These are phyloP conservation scores for Gracilaria gracilis DNA, from an alignment of 23 red algal genomes.

Conservation along the genomic window DNA sequence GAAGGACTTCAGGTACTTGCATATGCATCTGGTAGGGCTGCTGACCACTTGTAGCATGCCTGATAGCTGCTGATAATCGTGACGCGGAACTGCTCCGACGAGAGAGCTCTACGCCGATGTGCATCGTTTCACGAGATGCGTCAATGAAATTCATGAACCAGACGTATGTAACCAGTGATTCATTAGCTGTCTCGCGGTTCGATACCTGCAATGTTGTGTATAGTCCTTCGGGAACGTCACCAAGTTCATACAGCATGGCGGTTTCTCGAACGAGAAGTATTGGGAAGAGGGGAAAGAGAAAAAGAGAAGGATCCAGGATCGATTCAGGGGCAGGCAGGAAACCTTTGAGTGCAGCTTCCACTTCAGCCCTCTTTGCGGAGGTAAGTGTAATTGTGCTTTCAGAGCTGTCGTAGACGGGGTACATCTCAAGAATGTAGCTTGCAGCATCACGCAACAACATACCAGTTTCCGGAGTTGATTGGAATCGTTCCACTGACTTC, in stretches of 20 bases:
- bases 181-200: background rate
- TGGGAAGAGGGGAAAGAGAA: background rate
- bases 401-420: background rate
- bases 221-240: background rate
- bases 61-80: background rate
- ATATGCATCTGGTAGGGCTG: too few relatives aligned
- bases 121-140: background rate
- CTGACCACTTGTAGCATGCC: background rate
- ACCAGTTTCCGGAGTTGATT: background rate
- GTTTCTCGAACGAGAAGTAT: background rate
- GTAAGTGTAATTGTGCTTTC: background rate
- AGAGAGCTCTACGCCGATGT: background rate
- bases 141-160: slow-evolving; percentile 18
- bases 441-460: background rate
- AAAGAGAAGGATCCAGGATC: background rate
- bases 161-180: background rate
- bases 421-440: background rate
- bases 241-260: background rate
- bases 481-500: background rate
- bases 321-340: background rate
- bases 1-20: too few relatives aligned
- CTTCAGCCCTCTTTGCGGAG: background rate
- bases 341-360: background rate
- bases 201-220: background rate
- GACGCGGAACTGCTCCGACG: background rate